Percentiles rank a stretch among this genome's conserved stretches.
phyloP scores from a whole-genome alignment of 768 basidiomycete genomes.

The Termitomyces sp. region DNA sequence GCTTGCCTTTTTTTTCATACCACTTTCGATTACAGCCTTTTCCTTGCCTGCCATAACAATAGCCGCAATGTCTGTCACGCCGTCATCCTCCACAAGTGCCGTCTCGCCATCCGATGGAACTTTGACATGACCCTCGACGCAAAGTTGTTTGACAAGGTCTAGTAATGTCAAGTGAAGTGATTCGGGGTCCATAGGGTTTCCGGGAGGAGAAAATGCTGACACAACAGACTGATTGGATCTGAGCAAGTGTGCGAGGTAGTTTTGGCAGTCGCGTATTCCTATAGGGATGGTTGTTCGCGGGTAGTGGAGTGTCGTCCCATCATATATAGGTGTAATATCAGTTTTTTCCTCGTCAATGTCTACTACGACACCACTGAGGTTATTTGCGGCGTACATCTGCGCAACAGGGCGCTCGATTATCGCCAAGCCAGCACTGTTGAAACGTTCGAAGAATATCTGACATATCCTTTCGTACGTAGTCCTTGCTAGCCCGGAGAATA shows the following conservation, averaged over 20 bases:
- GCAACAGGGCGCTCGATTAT: conserved; percentile 81
- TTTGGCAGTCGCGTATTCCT: conserved; percentile 68
- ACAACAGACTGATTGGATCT: conserved; percentile 64
- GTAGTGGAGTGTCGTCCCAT: conserved; percentile 56
- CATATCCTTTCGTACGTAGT: conserved; percentile 66
- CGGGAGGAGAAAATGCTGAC: conserved; percentile 49
- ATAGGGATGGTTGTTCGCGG: conserved; percentile 53
- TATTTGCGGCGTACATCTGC: conserved; percentile 74
- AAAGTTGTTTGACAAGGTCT: conserved; percentile 61
- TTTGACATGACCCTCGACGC: conserved; percentile 60
- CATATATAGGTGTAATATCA: conserved; percentile 74
- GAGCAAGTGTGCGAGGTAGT: conserved; percentile 70
- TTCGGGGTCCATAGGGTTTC: conserved; percentile 39
- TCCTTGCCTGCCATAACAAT: conserved; percentile 89
- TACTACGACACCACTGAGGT: conserved; percentile 69
- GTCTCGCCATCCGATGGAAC: conserved; percentile 74
- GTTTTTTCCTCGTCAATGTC: conserved; percentile 77
- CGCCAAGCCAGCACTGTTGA: conserved; percentile 81
- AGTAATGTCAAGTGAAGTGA: conserved; percentile 46
- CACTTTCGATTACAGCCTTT: conserved; percentile 81
- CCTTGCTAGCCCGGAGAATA: conserved; percentile 61
- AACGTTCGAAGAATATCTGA: conserved; percentile 87
- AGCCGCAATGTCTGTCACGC: conserved; percentile 85
- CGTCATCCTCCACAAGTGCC: conserved; percentile 68
- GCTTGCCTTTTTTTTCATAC: conserved; percentile 71